These are phyloP conservation scores for Podaxis sp. DNA, from an alignment of 768 basidiomycete species.

Conservation along the genomic window DNA sequence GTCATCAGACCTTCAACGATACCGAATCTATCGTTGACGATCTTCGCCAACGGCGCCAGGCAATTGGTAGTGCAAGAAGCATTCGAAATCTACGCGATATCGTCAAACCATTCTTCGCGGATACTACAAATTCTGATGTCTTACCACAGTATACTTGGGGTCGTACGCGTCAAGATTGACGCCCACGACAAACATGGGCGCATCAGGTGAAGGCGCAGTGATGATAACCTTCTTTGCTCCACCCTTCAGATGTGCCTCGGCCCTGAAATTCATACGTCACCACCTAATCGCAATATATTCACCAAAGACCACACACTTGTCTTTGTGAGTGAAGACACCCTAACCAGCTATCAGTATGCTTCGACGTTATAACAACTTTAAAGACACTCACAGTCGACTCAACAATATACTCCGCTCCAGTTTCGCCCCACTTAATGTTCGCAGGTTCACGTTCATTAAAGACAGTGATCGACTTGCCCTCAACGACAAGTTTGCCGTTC, in stretches of 20 bases:
- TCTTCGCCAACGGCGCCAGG: conserved; percentile 96
- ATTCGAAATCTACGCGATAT: conserved; percentile 79
- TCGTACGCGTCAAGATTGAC: conserved; percentile 93
- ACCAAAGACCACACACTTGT: conserved; percentile 50
- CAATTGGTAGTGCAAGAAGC: conserved; percentile 99
- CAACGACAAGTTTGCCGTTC: conserved; percentile 80
- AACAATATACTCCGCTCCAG: conserved; percentile 84
- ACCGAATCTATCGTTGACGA: conserved; percentile 95
- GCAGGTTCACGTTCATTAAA: conserved; percentile 83
- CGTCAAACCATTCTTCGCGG: conserved; percentile 57
- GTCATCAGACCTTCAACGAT: conserved; percentile 98
- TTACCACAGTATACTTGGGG: conserved; percentile 60
- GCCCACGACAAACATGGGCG: conserved; percentile 89
- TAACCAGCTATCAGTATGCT: conserved; percentile 17
- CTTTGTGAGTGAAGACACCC: conserved; percentile 93
- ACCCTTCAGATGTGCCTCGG: conserved; percentile 84
- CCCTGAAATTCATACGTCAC: conserved; percentile 39
- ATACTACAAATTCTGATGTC: conserved; percentile 25
- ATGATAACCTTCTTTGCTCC: conserved; percentile 99
- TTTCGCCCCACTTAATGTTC: conserved; percentile 65
- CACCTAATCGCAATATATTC: not conserved
- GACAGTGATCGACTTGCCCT: conserved; percentile 69
- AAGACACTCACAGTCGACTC: conserved; percentile 74
- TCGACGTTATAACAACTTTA: not conserved
- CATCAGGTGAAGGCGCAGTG: conserved; percentile 91